Base-by-base conservation (phyloP, 305 asterid species). In the Vinca major region DNA sequence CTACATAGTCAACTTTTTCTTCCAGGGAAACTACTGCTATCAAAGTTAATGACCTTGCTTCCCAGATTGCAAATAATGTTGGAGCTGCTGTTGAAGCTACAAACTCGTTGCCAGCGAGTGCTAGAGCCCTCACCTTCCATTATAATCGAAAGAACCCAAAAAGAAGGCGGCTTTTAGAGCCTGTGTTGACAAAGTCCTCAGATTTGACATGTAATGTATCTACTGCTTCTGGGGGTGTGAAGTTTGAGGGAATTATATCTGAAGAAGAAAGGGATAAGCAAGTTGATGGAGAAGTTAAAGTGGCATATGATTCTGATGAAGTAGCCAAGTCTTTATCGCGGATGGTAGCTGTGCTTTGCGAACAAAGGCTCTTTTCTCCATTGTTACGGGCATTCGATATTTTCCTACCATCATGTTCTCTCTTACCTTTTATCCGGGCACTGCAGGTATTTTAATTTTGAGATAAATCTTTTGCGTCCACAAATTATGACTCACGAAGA, bases 11-110 rank as follows among this genome's bases (percentile, higher is more conserved):
- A 63, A 26, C 33, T 36, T 81, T 74, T 75, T 77, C 57, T 79
- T 33, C 17, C 92, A 94, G 99, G 95, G 99, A 94, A 83, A 91
- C 97, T 53, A 89, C 99, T 19, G 92, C 91, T 70, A 89, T 94
- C 85, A 94, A 89, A 85, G 96, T 89, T 67, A 91, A 91, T 78
- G 97, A 88, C 79, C 81, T 86, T 80, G 96, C 99, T 51, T 85
- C 97, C 69, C 95, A 83, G 78, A 86, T 91, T 72, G 93, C 96
- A 73, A 91, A 77, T 82, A 86, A 86, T 80, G 96, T 94, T 81
- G 90, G 84, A 67, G 96, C 96, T 76, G 97, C 97, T 51, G 97
- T 94, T 72, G 92, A 91, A 78, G 93, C 89, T 66, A 86, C 92
- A 21, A 94, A 94, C 81, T 77, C 86, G 62, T 86, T 91, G 77